phyloP scores from a whole-genome alignment of 257 asterid genomes.

The Galeopsis tetrahit region DNA sequence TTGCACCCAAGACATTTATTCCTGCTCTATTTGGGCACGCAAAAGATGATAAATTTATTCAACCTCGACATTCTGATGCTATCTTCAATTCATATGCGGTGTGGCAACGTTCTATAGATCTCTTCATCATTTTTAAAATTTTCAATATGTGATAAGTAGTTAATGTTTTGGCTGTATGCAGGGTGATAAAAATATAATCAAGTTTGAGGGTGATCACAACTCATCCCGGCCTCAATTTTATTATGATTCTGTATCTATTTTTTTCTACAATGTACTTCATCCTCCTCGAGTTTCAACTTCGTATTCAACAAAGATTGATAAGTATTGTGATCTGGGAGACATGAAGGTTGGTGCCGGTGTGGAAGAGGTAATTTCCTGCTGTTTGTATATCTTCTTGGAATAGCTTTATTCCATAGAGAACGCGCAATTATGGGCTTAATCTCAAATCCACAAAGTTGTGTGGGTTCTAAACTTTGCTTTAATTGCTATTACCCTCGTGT shows the following conservation, averaged over 20 bases:
- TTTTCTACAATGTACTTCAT: slow-evolving; percentile 86
- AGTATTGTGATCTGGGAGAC: slow-evolving; percentile 75
- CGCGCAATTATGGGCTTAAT: slow-evolving; percentile 19
- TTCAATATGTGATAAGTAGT: slow-evolving; percentile 16
- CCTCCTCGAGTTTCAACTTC: slow-evolving; percentile 78
- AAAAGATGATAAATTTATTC: slow-evolving; percentile 86
- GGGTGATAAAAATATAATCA: slow-evolving; percentile 95
- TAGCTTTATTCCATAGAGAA: slow-evolving; percentile 9
- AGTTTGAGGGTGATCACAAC: slow-evolving; percentile 98
- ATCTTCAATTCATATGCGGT: slow-evolving; percentile 85
- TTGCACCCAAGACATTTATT: slow-evolving; percentile 82
- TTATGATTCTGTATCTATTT: slow-evolving; percentile 86
- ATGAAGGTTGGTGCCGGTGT: slow-evolving; percentile 59
- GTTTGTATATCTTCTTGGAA: slow-evolving; percentile 5
- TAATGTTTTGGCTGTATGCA: slow-evolving; percentile 47
- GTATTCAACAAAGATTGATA: slow-evolving; percentile 58
- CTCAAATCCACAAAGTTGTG: background rate
- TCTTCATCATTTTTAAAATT: slow-evolving; percentile 7
- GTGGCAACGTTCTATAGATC: slow-evolving; percentile 29
- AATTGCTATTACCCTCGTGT: background rate
- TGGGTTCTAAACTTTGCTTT: slow-evolving; percentile 4
- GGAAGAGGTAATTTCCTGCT: slow-evolving; percentile 69
- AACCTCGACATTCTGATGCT: slow-evolving; percentile 80
- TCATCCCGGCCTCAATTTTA: slow-evolving; percentile 93
- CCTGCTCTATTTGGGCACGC: slow-evolving; percentile 98